These are phyloP conservation scores for Saccharomycopsis fodiens DNA, from an alignment of 805 yeast genomes.

Conservation along the genomic window DNA sequence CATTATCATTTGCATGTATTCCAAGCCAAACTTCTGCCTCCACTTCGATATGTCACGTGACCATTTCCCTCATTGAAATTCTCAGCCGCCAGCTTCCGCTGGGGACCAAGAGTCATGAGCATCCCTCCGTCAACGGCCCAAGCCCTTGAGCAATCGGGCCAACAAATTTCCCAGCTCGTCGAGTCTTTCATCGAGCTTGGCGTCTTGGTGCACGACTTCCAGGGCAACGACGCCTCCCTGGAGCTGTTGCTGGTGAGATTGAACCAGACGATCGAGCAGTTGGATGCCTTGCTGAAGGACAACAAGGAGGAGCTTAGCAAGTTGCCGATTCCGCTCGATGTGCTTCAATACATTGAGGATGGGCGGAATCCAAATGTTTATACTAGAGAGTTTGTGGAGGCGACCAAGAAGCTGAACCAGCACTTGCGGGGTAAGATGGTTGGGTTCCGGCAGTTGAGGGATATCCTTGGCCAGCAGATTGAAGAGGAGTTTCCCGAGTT, in stretches of 20 bases:
- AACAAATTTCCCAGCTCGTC: constrained; percentile 43
- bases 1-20: background rate
- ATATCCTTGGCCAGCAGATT: constrained; percentile 61
- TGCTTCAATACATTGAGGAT: constrained; percentile 86
- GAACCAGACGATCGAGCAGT: constrained; percentile 35
- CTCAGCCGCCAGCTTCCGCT: too few relatives aligned
- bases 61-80: too few relatives aligned
- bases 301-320: constrained; percentile 30
- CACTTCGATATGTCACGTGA: too few relatives aligned
- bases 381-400: constrained; percentile 93
- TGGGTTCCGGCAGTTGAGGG: constrained; percentile 58
- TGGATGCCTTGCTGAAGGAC: constrained; percentile 27
- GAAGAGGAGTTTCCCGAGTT: constrained; percentile 75
- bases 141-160: constrained; percentile 25
- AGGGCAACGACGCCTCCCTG: constrained; percentile 77
- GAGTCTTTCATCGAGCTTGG: constrained; percentile 87
- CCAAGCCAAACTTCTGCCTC: too few relatives aligned
- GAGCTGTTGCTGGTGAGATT: constrained; percentile 38
- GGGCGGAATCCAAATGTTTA: constrained; percentile 97
- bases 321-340: constrained; percentile 67
- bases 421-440: constrained; percentile 75
- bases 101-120: background rate
- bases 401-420: constrained; percentile 85
- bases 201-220: constrained; percentile 86
- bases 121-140: constrained; percentile 23